These are phyloP conservation scores for Rauvolfia tetraphylla DNA, from an alignment of 257 asterid species.

Conservation along the genomic window DNA sequence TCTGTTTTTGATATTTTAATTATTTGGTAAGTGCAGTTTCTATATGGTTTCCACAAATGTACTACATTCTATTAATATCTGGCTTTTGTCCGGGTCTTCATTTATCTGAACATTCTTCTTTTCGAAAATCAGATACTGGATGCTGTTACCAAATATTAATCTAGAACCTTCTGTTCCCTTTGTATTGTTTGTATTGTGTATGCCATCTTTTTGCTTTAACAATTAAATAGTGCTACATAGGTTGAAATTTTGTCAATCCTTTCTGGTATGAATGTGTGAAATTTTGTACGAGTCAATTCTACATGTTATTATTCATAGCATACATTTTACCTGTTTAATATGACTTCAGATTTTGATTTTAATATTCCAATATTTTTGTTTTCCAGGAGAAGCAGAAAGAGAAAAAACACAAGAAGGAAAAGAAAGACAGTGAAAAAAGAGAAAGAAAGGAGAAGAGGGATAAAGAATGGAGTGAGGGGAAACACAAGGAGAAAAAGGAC, in stretches of 20 bases:
- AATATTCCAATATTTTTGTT: constrained; percentile 14
- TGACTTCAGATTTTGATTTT: not conserved
- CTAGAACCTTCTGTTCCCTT: not conserved
- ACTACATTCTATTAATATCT: not conserved
- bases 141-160: not conserved
- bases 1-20: not conserved
- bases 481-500: constrained; percentile 61
- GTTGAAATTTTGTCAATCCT: not conserved
- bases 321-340: not conserved
- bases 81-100: not conserved
- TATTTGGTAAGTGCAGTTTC: not conserved
- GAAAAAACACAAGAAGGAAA: constrained; percentile 65
- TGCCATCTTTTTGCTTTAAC: not conserved
- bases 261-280: not conserved
- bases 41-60: not conserved
- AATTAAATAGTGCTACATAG: too few relatives aligned
- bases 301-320: not conserved
- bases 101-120: not conserved
- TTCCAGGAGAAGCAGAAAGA: constrained; percentile 63
- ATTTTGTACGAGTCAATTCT: too few relatives aligned
- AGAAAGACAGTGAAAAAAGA: constrained; percentile 59
- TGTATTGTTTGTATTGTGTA: not conserved
- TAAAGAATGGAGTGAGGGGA: constrained; percentile 52
- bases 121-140: not conserved
- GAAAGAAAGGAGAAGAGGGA: constrained; percentile 59